phyloP scores from a whole-genome alignment of 1,284 basidiomycete species.

The Trichosporon sp. region DNA sequence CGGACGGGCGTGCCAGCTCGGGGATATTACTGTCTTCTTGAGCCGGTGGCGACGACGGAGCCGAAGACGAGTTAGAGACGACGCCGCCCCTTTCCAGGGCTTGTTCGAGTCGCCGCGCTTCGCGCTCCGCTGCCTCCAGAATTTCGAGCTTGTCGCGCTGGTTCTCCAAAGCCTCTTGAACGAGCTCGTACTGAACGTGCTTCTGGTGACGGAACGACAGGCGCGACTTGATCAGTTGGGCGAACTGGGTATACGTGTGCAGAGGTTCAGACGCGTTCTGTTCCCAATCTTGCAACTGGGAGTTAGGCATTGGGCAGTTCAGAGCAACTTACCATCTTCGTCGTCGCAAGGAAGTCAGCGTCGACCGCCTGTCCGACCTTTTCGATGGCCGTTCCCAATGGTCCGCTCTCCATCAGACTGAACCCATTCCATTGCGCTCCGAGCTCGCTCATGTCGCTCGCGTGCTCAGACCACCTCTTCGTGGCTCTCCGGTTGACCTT shows the following conservation, averaged over 20 bases:
- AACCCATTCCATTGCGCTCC: conserved; percentile 95
- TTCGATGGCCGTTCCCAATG: conserved; percentile 43
- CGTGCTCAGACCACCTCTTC: conserved; percentile 90
- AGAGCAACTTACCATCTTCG: conserved; percentile 62
- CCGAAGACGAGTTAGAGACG: neutral
- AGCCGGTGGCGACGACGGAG: neutral
- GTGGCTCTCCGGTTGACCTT: conserved; percentile 86
- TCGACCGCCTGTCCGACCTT: conserved; percentile 84
- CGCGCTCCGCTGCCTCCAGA: conserved; percentile 84
- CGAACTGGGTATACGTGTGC: conserved; percentile 94
- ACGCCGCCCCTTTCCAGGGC: conserved; percentile 59
- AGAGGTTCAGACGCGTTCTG: conserved; percentile 91
- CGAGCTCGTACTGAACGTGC: conserved; percentile 96
- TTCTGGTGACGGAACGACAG: conserved; percentile 95
- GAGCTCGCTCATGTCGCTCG: conserved; percentile 88
- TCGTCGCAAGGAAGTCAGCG: conserved; percentile 86
- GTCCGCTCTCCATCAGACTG: conserved; percentile 62
- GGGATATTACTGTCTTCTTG: neutral
- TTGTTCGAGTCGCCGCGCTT: conserved; percentile 81
- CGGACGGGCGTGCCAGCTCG: conserved; percentile 5
- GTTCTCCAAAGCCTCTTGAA: conserved; percentile 80
- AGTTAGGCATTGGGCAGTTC: conserved; percentile 5
- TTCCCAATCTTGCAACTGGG: conserved; percentile 82
- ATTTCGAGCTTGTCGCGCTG: conserved; percentile 85
- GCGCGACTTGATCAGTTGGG: conserved; percentile 85